Conservation (phyloP, 2,329 filamentous ascomycete genomes). For the Trichoderma sp. region DNA sequence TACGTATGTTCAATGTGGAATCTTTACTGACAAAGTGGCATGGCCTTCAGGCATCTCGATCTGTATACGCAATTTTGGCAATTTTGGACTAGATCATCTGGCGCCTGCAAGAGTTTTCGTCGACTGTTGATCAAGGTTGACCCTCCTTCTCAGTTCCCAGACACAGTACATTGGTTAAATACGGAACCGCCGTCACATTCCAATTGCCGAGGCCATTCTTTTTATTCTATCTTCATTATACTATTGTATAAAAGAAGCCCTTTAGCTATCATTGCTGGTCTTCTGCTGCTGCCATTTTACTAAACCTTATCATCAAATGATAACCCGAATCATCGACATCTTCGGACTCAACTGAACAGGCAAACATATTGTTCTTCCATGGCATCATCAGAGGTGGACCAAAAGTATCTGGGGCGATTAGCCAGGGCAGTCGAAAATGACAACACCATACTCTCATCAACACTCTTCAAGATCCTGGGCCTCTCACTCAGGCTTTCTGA, state of each 20-base stretch:
- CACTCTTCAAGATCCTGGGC: constrained; percentile 88
- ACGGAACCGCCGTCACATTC: neutral
- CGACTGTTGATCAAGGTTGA: neutral
- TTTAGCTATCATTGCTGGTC: neutral
- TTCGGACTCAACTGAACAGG: neutral
- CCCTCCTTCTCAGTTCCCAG: neutral
- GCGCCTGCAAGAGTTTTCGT: neutral
- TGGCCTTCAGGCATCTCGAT: neutral
- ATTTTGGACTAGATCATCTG: neutral
- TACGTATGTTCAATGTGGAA: neutral
- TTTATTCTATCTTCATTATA: neutral
- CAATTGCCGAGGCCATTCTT: neutral
- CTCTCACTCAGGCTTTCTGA: constrained; percentile 85
- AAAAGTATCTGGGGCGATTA: constrained; percentile 91
- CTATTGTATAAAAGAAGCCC: neutral
- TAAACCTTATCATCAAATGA: neutral
- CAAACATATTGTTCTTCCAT: constrained; percentile 50
- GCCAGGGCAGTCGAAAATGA: constrained; percentile 76
- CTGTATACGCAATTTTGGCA: neutral
- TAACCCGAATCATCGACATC: neutral
- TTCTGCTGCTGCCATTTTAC: neutral
- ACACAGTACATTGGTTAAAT: neutral
- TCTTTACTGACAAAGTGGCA: neutral
- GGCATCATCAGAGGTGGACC: constrained; percentile 96
- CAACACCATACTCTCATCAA: constrained; percentile 76